Evolutionary conservation across 805 yeast species (phyloP).

Genomic region (Saccharomycopsis fermentans): DNA sequence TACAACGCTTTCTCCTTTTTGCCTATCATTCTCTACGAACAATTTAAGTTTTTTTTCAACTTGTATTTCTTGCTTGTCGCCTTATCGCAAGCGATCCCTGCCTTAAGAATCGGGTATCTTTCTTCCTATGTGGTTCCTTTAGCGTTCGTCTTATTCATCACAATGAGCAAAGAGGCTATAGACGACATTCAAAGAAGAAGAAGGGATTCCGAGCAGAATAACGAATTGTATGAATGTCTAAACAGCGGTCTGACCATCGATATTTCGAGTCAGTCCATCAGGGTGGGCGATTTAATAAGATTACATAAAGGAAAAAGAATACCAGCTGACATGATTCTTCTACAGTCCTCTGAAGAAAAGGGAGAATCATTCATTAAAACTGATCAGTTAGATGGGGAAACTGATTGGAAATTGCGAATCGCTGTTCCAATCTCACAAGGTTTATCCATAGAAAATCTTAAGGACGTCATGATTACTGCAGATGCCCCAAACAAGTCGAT

Average conservation of each 20-base stretch:
- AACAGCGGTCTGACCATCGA: slow-evolving; percentile 26
- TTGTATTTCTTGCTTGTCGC: slow-evolving; percentile 88
- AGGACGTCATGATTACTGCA: slow-evolving; percentile 50
- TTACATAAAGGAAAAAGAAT: slow-evolving; percentile 74
- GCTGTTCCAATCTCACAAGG: slow-evolving; percentile 68
- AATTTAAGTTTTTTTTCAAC: slow-evolving; percentile 94
- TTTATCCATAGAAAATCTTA: slow-evolving; percentile 39
- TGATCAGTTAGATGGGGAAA: slow-evolving; percentile 97
- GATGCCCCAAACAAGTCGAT: slow-evolving; percentile 81
- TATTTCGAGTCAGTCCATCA: slow-evolving; percentile 46
- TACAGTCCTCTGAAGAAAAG: slow-evolving; percentile 69
- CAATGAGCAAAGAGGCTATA: slow-evolving; percentile 91
- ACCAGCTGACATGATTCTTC: slow-evolving; percentile 85
- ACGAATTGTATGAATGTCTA: slow-evolving; percentile 68
- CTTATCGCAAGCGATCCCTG: slow-evolving; percentile 84
- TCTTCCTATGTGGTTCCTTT: slow-evolving; percentile 91
- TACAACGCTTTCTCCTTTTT: slow-evolving; percentile 80
- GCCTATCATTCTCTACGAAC: slow-evolving; percentile 86
- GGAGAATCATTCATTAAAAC: slow-evolving; percentile 94
- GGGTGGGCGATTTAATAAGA: slow-evolving; percentile 78
- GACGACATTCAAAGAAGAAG: slow-evolving; percentile 89
- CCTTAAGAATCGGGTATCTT: slow-evolving; percentile 82
- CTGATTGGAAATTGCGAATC: slow-evolving; percentile 92
- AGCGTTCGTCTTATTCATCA: slow-evolving; percentile 83
- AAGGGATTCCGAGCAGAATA: slow-evolving; percentile 82